These are phyloP conservation scores for Vigna mungo DNA, from an alignment of 306 rosid species.

Conservation along the genomic window DNA sequence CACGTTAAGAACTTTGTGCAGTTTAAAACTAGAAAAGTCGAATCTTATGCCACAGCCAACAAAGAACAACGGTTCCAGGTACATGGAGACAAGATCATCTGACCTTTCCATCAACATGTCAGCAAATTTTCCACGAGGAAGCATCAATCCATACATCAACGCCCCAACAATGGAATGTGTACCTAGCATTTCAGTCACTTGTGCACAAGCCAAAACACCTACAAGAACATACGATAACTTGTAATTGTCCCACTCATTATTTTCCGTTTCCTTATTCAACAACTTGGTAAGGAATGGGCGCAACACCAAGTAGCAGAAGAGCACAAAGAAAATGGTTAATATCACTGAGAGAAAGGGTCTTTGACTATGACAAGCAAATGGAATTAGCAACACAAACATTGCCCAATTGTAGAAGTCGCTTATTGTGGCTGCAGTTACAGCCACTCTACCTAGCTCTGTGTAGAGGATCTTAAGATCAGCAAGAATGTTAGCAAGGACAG, in stretches of 20 bases:
- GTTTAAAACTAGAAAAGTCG: accelerated
- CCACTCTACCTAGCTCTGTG: constrained; percentile 43
- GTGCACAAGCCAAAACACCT: constrained; percentile 35
- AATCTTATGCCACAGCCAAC: constrained; percentile 34
- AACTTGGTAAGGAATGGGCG: constrained; percentile 32
- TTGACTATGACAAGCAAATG: neutral
- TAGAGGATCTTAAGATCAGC: constrained; percentile 53
- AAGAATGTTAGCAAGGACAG: constrained; percentile 48
- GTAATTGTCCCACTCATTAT: constrained; percentile 33
- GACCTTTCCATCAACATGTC: constrained; percentile 40
- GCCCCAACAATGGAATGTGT: constrained; percentile 52
- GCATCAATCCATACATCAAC: constrained; percentile 43
- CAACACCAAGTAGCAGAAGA: constrained; percentile 25
- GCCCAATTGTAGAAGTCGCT: constrained; percentile 52
- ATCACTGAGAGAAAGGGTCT: neutral
- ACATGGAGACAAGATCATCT: constrained; percentile 37
- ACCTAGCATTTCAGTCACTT: constrained; percentile 49
- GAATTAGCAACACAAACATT: constrained; percentile 33
- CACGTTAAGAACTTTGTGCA: neutral
- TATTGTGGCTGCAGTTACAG: constrained; percentile 47
- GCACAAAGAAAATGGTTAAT: neutral
- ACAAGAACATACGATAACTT: constrained; percentile 35
- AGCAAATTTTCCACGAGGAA: constrained; percentile 50
- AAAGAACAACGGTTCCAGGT: constrained; percentile 50
- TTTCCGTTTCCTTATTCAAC: neutral